These are phyloP conservation scores for Sonneratia alba DNA, from an alignment of 345 rosid species.

Conservation along the genomic window DNA sequence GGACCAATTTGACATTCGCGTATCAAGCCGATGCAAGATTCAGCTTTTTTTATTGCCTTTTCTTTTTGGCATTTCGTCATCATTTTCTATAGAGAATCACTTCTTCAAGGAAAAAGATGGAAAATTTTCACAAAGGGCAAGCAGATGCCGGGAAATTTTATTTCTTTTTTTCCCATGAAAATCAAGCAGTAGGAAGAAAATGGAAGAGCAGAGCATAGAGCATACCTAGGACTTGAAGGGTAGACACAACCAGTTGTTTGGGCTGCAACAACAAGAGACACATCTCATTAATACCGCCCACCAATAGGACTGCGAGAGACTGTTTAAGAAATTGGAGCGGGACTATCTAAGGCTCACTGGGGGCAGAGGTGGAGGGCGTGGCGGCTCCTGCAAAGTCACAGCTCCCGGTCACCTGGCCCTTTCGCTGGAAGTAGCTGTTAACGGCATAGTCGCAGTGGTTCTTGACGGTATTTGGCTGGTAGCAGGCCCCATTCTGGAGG, in stretches of 20 bases:
- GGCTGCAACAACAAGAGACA: constrained; percentile 16
- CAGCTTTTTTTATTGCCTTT: not conserved
- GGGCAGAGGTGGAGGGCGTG: constrained; percentile 20
- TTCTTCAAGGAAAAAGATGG: not conserved
- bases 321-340: not conserved
- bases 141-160: not conserved
- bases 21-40: not conserved
- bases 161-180: too few species aligned
- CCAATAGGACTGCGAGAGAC: not conserved
- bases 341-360: constrained; percentile 11
- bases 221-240: constrained; percentile 59
- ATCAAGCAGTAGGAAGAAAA: not conserved
- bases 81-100: not conserved
- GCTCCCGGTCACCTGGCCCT: constrained; percentile 42
- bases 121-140: not conserved
- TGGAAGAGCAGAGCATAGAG: constrained; percentile 12
- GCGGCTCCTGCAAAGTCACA: constrained; percentile 79
- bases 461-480: constrained; percentile 68
- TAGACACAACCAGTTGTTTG: constrained; percentile 35
- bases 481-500: constrained; percentile 63
- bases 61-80: not conserved
- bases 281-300: not conserved
- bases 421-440: constrained; percentile 73
- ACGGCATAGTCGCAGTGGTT: constrained; percentile 88
- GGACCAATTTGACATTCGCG: not conserved